These are phyloP conservation scores for Agaricus blazei DNA, from an alignment of 768 basidiomycete species.

Conservation along the genomic window DNA sequence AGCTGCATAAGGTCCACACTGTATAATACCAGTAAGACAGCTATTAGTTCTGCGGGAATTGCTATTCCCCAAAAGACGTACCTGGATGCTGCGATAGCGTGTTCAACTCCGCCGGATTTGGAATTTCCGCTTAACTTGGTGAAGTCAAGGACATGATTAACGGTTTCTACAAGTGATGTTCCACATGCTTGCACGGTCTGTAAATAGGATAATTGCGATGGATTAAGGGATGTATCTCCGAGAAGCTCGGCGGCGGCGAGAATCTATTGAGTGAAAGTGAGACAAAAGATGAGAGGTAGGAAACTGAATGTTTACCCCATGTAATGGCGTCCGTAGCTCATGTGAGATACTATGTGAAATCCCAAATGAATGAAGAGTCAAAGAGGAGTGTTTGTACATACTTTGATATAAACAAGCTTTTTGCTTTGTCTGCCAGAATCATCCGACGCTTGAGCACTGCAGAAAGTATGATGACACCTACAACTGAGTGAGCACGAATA, in stretches of 20 bases:
- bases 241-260: conserved; percentile 90
- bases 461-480: conserved; percentile 87
- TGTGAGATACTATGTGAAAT: conserved; percentile 67
- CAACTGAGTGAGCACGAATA: conserved; percentile 6
- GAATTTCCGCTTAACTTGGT: conserved; percentile 89
- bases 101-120: conserved; percentile 73
- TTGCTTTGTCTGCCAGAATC: conserved; percentile 93
- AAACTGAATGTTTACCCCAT: conserved; percentile 52
- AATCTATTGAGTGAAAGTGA: conserved; percentile 42
- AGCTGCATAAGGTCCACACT: conserved; percentile 76
- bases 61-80: conserved; percentile 26
- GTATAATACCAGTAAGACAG: neutral
- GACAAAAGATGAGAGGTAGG: neutral
- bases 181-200: conserved; percentile 94
- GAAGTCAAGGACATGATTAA: conserved; percentile 95
- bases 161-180: conserved; percentile 92
- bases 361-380: neutral
- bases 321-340: conserved; percentile 85
- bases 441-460: conserved; percentile 90
- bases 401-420: conserved; percentile 91
- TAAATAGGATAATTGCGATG: conserved; percentile 80
- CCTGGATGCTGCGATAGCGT: conserved; percentile 65
- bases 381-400: conserved; percentile 24
- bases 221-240: conserved; percentile 74
- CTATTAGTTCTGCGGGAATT: conserved; percentile 2